Evolutionary conservation across 1,284 basidiomycete genomes (phyloP).

Genomic region (Fomitopsis schrenkii): DNA sequence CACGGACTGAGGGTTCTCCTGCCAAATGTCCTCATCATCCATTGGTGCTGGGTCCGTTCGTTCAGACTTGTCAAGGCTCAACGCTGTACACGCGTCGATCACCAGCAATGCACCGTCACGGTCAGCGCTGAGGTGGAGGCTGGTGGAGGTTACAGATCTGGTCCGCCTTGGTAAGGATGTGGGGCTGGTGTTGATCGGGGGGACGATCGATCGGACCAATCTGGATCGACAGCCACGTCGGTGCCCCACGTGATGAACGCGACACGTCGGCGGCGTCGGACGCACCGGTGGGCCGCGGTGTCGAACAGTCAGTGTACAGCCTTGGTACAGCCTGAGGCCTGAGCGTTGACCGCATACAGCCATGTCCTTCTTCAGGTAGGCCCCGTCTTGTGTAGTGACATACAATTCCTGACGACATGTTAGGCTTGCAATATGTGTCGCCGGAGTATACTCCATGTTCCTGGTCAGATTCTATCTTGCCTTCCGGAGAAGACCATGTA

Average conservation of each 20-base stretch:
- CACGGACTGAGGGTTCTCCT: constrained; percentile 34
- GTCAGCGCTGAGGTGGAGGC: too few species aligned
- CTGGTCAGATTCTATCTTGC: constrained; percentile 41
- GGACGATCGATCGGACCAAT: neutral
- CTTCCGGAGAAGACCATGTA: neutral
- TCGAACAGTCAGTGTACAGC: neutral
- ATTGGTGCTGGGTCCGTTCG: neutral
- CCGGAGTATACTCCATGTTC: constrained; percentile 78
- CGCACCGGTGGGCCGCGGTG: too few species aligned
- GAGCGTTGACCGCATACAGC: neutral
- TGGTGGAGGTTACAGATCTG: neutral
- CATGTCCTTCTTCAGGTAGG: constrained; percentile 3
- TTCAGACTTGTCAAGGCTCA: too few species aligned
- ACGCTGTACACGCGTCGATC: neutral
- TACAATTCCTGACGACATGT: neutral
- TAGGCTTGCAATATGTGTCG: constrained; percentile 61
- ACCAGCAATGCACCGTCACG: too few species aligned
- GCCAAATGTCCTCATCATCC: constrained; percentile 51
- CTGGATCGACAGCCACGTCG: neutral
- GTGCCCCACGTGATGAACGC: neutral
- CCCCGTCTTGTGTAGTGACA: neutral
- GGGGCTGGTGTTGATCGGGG: neutral
- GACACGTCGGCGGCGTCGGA: constrained; percentile 3
- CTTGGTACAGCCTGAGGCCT: neutral
- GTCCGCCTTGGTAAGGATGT: neutral